Base-by-base conservation (phyloP, 2,329 filamentous ascomycete genomes). In the Botryosphaeria dothidea region DNA sequence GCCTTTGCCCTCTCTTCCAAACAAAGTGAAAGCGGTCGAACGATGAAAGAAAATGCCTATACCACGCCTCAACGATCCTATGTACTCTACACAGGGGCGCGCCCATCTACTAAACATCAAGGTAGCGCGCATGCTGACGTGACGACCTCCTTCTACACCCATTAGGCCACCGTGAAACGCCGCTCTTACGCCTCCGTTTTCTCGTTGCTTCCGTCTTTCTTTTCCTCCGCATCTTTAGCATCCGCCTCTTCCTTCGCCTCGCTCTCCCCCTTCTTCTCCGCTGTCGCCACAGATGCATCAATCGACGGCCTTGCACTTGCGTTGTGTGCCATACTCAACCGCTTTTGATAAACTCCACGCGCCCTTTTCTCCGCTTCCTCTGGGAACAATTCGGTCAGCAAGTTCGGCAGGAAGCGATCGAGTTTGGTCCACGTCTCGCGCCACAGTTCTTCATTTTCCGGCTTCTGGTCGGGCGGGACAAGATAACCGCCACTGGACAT, bases 401-500 rank as follows among this genome's bases (percentile, higher is more conserved):
- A 75, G 43, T 83, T 80, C 0, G 87, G 87, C 67, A 89, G 74
- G 73, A 89, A 88, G 17, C 86, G 76, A 61, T 87, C 85, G 52
- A 89, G 79, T 34, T 85, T 79, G 69, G 84, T 85, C 75, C 82
- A 84, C 13, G 87, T 89, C 77, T 89, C 86, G 6, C 75, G 76
- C 87, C 87, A 90, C 41, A 89, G 75, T 69, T 82, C 78, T 67
- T 83, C 81, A 67, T 85, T 83, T 67, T 78, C 74, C 9, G 78
- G 78, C 29, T 78, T 77, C 67, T 84, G 80, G 58, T 83, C 78
- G 3, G 92, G 92, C 1, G 91, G 86, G 0, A 92, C 88, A 4
- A 99, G 85, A 71, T 92, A 93, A 38, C 91, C 93, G 58, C 90
- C 93, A 75, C 90, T 95, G 5, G 91, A 89, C 93, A 99, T 97